Conservation (phyloP, 768 basidiomycete genomes). For the Xerocomus potaroensis region DNA sequence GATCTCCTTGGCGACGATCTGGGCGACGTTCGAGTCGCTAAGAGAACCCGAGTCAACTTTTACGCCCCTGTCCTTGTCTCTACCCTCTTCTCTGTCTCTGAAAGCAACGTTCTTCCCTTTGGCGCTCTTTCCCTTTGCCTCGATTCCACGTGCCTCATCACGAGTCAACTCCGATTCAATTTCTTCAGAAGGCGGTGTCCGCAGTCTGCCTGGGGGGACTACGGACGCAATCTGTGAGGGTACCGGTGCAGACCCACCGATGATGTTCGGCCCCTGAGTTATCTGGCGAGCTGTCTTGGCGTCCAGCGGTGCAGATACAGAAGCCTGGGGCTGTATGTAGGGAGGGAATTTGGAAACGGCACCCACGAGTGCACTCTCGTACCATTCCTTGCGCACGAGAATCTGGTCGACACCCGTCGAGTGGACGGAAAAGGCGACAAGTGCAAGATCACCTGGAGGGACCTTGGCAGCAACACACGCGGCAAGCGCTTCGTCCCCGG, state of each 20-base stretch:
- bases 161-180: slow-evolving; percentile 59
- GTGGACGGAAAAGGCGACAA: slow-evolving; percentile 88
- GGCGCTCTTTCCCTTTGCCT: slow-evolving; percentile 46
- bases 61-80: slow-evolving; percentile 32
- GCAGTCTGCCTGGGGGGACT: slow-evolving; percentile 42
- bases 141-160: slow-evolving; percentile 52
- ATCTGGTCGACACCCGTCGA: slow-evolving; percentile 87
- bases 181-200: slow-evolving; percentile 75
- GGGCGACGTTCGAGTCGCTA: slow-evolving; percentile 53
- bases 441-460: slow-evolving; percentile 67
- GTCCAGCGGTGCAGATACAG: slow-evolving; percentile 18
- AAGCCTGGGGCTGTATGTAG: slow-evolving; percentile 33
- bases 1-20: slow-evolving; percentile 69
- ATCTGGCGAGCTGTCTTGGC: slow-evolving; percentile 26
- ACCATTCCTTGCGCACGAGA: slow-evolving; percentile 83
- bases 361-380: slow-evolving; percentile 57
- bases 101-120: slow-evolving; percentile 58
- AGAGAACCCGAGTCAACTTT: slow-evolving; percentile 29
- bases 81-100: slow-evolving; percentile 54
- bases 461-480: slow-evolving; percentile 82
- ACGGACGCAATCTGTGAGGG: slow-evolving; percentile 15
- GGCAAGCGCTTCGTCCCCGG: slow-evolving; percentile 77
- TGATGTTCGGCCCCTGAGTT: slow-evolving; percentile 26
- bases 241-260: slow-evolving; percentile 17
- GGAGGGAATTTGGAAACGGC: slow-evolving; percentile 62